Conservation (phyloP, 768 basidiomycete species). For the Serendipita sp. region DNA sequence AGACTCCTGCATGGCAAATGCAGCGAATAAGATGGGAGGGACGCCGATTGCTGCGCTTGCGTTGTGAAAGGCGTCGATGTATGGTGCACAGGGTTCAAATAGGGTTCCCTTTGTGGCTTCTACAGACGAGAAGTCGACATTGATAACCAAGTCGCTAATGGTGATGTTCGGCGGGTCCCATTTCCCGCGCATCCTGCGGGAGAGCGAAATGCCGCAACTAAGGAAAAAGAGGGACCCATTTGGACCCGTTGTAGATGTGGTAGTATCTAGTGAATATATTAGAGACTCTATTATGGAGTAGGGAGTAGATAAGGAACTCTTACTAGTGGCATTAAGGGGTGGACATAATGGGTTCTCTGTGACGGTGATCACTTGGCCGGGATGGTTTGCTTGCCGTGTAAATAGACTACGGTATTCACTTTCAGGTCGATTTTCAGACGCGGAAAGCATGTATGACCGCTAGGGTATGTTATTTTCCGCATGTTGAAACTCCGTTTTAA, state of each 20-base stretch:
- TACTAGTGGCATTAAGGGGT: not conserved
- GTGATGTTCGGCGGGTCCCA: not conserved
- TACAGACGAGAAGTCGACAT: not conserved
- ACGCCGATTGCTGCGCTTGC: conserved; percentile 21
- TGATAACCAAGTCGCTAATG: not conserved
- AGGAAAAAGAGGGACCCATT: conserved; percentile 3
- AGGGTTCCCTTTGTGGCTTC: not conserved
- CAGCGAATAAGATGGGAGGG: conserved; percentile 62
- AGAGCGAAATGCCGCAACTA: not conserved
- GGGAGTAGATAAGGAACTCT: not conserved
- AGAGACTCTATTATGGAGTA: not conserved
- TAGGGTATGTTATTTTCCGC: no score
- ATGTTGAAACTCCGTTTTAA: no score
- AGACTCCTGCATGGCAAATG: conserved; percentile 82
- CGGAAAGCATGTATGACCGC: no score
- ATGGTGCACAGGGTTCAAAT: not conserved
- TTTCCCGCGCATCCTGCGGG: not conserved
- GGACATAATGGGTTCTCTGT: not conserved
- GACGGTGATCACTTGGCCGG: not conserved
- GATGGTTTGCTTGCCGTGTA: not conserved
- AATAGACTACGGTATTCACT: no score
- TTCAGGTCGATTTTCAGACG: no score
- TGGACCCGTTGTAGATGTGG: not conserved
- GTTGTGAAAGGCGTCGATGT: not conserved
- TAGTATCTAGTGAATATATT: not conserved